phyloP scores from a whole-genome alignment of 257 asterid genomes.

The Vinca minor region DNA sequence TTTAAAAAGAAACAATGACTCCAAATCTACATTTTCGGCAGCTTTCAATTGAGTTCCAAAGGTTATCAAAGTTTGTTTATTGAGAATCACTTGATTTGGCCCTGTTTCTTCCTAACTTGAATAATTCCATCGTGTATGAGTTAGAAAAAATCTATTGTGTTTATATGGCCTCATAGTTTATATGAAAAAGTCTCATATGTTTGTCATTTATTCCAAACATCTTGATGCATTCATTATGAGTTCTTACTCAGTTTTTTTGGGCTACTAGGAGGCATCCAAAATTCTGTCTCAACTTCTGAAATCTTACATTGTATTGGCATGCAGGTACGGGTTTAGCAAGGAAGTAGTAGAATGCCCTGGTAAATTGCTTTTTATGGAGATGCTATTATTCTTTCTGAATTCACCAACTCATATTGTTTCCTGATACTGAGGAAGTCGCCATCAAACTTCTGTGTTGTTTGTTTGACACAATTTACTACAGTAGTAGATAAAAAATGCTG shows the following conservation, averaged over 20 bases:
- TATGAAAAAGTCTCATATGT: background rate
- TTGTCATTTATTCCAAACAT: background rate
- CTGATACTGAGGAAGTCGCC: background rate
- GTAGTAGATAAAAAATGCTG: background rate
- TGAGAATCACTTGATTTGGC: background rate
- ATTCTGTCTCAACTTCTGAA: conserved; percentile 15
- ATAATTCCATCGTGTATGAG: background rate
- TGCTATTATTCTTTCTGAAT: background rate
- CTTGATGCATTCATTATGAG: background rate
- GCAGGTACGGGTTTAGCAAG: conserved; percentile 85
- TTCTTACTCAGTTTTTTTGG: background rate
- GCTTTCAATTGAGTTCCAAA: background rate
- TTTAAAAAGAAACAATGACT: conserved; percentile 4
- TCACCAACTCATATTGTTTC: background rate
- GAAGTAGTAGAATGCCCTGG: conserved; percentile 92
- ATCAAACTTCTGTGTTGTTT: background rate
- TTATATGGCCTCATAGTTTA: background rate
- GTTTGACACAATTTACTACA: background rate
- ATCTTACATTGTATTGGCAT: conserved; percentile 22
- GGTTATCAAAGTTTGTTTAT: no score
- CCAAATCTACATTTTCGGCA: background rate
- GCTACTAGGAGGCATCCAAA: background rate
- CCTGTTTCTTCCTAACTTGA: background rate
- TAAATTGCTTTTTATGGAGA: conserved; percentile 22
- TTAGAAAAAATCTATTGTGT: background rate